Conservation (phyloP, 495 filamentous ascomycete genomes). For the Daldinia concentrica region DNA sequence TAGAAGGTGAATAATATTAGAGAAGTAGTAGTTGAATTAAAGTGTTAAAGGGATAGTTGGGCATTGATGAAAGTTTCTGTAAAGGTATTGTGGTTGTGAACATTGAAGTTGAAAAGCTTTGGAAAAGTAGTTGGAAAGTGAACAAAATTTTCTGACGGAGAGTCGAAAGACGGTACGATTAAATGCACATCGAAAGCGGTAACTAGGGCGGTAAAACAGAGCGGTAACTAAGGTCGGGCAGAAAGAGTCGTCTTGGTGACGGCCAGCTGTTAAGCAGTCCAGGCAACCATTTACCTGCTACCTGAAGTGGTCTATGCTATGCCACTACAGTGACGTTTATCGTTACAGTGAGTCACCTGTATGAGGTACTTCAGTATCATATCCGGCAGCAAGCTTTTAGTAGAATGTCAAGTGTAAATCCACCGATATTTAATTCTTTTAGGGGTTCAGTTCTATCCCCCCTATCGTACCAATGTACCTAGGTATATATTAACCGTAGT, state of each 20-base stretch:
- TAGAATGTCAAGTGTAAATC: too few relatives aligned
- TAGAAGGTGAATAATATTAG: too few relatives aligned
- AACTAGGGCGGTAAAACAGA: background rate
- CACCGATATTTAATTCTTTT: too few relatives aligned
- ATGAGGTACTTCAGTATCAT: too few relatives aligned
- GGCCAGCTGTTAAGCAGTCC: background rate
- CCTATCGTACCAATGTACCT: too few relatives aligned
- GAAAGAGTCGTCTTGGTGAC: background rate
- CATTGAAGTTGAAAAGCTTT: background rate
- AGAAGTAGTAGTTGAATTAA: background rate
- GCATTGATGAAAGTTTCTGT: background rate
- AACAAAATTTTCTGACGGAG: background rate
- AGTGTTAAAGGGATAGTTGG: background rate
- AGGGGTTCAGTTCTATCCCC: too few relatives aligned
- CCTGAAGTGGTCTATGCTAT: background rate
- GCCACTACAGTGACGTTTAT: background rate
- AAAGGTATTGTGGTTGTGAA: background rate
- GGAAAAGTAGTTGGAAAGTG: background rate
- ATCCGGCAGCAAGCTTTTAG: too few relatives aligned
- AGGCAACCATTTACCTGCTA: background rate
- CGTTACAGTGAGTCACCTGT: background rate
- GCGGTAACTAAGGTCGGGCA: background rate
- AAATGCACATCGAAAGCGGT: background rate
- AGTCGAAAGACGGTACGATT: background rate
- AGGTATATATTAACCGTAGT: too few relatives aligned